A percentile compares a stretch with the other conserved stretches of the same genome.
phyloP scores from a whole-genome alignment of 1,139 yeast genomes.

The Blastobotrys arbuscula region DNA sequence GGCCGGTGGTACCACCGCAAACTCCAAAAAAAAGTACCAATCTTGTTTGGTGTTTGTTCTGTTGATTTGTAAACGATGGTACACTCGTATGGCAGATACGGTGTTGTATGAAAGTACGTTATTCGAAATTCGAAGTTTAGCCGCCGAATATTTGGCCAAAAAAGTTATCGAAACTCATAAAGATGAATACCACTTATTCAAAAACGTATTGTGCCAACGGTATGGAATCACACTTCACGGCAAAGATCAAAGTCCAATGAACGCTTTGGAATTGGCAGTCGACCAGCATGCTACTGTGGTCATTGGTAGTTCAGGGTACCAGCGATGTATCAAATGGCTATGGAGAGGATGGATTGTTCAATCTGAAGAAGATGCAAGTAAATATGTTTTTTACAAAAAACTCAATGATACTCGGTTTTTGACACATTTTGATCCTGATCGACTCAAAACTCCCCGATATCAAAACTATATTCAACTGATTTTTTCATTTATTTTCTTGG shows the following conservation, averaged over 20 bases:
- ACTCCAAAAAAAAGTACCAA: constrained; percentile 57
- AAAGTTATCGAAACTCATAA: constrained; percentile 59
- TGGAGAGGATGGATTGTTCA: constrained; percentile 94
- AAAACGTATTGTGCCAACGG: constrained; percentile 73
- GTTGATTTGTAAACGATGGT: constrained; percentile 76
- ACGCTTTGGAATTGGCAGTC: constrained; percentile 78
- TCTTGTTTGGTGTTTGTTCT: constrained; percentile 65
- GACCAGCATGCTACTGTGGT: constrained; percentile 78
- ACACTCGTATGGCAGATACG: constrained; percentile 50
- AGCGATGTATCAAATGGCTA: constrained; percentile 80
- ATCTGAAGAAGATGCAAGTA: constrained; percentile 36
- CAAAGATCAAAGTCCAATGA: constrained; percentile 54
- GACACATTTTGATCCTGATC: constrained; percentile 74
- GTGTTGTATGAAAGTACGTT: constrained; percentile 68
- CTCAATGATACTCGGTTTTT: constrained; percentile 50
- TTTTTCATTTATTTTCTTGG: constrained; percentile 60
- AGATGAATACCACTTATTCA: constrained; percentile 56
- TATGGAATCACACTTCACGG: constrained; percentile 63
- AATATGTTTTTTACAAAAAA: constrained; percentile 57
- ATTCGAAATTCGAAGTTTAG: constrained; percentile 52
- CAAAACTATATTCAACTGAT: constrained; percentile 68
- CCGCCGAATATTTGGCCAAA: constrained; percentile 71
- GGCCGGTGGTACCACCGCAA: constrained; percentile 71
- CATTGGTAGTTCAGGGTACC: constrained; percentile 76
- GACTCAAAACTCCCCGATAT: constrained; percentile 79